Conservation (phyloP, 2,329 filamentous ascomycete species). For the Aspergillus uvarum region DNA sequence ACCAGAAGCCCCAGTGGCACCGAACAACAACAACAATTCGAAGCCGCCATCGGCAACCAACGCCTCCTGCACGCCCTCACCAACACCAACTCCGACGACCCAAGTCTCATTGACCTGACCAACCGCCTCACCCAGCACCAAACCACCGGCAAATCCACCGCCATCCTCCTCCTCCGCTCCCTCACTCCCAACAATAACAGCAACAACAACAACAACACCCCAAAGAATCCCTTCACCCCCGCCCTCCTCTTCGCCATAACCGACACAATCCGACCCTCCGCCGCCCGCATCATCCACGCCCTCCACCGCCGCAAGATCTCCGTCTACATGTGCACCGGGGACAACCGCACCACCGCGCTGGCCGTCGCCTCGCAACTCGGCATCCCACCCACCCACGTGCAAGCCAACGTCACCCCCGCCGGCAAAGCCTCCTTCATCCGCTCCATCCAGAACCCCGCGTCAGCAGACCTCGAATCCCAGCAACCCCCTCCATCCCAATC, state of each 20-base stretch:
- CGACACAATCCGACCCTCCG: conserved; percentile 76
- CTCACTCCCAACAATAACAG: background rate
- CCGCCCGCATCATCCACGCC: conserved; percentile 61
- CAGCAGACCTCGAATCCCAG: conserved; percentile 11
- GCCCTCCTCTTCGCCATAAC: conserved; percentile 71
- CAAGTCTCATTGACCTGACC: conserved; percentile 31
- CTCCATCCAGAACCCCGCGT: conserved; percentile 32
- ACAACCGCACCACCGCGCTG: conserved; percentile 79
- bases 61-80: conserved; percentile 44
- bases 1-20: conserved; percentile 12
- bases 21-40: conserved; percentile 32
- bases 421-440: conserved; percentile 61
- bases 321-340: conserved; percentile 91
- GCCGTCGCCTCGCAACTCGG: conserved; percentile 75
- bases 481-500: too few species aligned
- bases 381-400: conserved; percentile 71
- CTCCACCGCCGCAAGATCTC: conserved; percentile 66
- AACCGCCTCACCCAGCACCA: conserved; percentile 41
- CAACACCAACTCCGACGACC: conserved; percentile 30
- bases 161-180: conserved; percentile 41
- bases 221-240: conserved; percentile 45
- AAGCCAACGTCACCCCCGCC: conserved; percentile 81
- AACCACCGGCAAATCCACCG: conserved; percentile 45
- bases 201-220: background rate
- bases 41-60: conserved; percentile 60